Conservation (phyloP, 208 protist genomes). For the Leishmania aethiopica region DNA sequence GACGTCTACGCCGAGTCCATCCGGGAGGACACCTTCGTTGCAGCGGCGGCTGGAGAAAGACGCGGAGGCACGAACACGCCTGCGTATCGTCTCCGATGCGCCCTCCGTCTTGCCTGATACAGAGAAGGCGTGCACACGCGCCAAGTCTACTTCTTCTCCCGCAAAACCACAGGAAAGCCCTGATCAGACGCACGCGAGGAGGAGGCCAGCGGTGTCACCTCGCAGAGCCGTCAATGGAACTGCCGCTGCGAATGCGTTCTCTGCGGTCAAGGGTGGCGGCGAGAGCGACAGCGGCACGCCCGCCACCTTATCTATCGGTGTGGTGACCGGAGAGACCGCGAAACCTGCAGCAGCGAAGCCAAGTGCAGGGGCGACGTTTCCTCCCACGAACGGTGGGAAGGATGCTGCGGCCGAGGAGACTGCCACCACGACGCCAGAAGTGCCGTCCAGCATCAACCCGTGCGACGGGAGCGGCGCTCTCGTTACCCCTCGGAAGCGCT, state of each 20-base stretch:
- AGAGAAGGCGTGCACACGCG: background rate
- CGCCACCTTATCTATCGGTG: background rate
- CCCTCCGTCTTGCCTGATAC: background rate
- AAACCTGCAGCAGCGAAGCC: background rate
- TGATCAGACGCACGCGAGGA: background rate
- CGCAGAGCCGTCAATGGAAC: background rate
- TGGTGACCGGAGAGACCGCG: background rate
- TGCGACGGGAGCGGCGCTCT: background rate
- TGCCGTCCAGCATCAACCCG: no score
- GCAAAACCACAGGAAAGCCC: background rate
- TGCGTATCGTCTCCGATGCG: background rate
- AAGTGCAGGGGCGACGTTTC: background rate
- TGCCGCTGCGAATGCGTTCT: background rate
- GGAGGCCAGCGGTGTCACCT: background rate
- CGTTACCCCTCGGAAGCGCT: background rate
- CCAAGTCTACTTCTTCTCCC: background rate
- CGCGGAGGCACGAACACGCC: background rate
- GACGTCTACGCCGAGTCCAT: background rate
- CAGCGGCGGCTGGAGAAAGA: background rate
- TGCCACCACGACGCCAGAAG: background rate
- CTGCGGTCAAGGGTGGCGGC: background rate
- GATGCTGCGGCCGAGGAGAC: background rate
- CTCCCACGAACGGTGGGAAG: background rate
- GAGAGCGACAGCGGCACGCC: background rate
- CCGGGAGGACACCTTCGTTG: background rate